A percentile compares a stretch with the other conserved stretches of the same genome.
Conservation (phyloP, 352 stramenopile species). For the Globisporangium heterothallicum region DNA sequence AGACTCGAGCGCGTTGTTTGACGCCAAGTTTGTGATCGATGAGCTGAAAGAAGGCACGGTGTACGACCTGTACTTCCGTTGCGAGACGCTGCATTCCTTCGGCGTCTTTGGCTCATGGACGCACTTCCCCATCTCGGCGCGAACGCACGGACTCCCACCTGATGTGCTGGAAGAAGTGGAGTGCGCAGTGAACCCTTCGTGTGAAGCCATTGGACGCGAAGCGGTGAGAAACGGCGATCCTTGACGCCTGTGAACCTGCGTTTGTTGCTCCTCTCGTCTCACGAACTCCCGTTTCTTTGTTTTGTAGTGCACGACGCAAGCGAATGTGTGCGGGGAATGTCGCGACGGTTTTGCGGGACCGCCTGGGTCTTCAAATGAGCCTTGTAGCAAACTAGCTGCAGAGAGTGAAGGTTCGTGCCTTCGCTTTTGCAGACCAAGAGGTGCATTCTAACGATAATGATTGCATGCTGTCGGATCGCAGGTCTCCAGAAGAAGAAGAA, state of each 20-base stretch:
- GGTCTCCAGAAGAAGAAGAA: neutral
- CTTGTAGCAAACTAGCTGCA: slow-evolving; percentile 20
- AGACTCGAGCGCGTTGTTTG: no score
- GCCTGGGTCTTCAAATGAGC: slow-evolving; percentile 28
- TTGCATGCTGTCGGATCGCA: neutral
- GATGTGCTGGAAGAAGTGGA: slow-evolving; percentile 62
- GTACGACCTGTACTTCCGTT: slow-evolving; percentile 70
- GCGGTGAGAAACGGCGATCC: slow-evolving; percentile 17
- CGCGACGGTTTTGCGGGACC: slow-evolving; percentile 41
- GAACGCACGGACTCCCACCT: slow-evolving; percentile 56
- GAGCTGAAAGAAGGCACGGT: slow-evolving; percentile 45
- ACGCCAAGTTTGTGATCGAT: slow-evolving; percentile 34
- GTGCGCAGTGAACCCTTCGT: slow-evolving; percentile 40
- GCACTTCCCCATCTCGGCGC: slow-evolving; percentile 31
- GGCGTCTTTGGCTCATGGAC: slow-evolving; percentile 67
- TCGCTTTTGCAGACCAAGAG: neutral
- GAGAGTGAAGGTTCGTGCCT: neutral
- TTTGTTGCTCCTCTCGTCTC: neutral
- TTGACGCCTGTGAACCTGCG: neutral
- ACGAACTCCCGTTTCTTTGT: neutral
- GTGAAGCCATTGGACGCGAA: slow-evolving; percentile 44
- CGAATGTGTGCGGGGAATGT: slow-evolving; percentile 70
- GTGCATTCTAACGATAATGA: neutral
- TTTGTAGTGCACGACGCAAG: slow-evolving; percentile 29
- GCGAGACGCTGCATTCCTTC: slow-evolving; percentile 67